Base-by-base conservation (phyloP, 2,329 filamentous ascomycete species). In the Alternaria consortialis region DNA sequence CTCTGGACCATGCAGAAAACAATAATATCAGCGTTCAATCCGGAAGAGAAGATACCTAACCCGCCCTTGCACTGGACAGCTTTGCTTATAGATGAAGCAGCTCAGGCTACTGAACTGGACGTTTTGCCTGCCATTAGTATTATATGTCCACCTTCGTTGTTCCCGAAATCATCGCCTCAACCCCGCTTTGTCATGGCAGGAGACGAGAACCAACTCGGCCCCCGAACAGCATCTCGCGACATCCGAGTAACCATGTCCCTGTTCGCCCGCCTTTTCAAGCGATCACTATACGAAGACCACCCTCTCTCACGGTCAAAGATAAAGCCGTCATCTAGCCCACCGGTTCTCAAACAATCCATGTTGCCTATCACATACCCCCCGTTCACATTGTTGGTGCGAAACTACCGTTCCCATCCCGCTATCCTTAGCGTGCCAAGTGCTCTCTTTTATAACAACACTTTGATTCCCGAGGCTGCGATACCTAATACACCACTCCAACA, bases 341-440 rank as follows among this genome's bases (percentile, higher is more conserved):
- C 71, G n/a, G 67, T 74, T 7, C 64, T 77, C 32, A 72, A 65
- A 23, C 63, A 63, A 42, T 60, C 63, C 8, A 79, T 80, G 75
- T 68, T 80, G 5, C 81, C 80, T 36, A 79, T 82, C 27, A 67
- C 72, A 29, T 76, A 77, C 27, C 79, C 81, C n/a, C 74, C 81
- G 1, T 83, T 83, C 63, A 72, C 77, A 34, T 80, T 83, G 51
- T 71, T 83, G 1, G 77, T 79, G 15, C 76, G 80, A 29, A 83
- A 84, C 65, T 83, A 83, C 67, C 79, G 82, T 55, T 83, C 81
- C 37, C 81, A 84, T 56, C 78, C 80, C 6, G 75, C 81, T 25
- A 83, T 83, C 56, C 73, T 83, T 27, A 74, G 76, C 13, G 73
- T 81, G 5, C 79, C 81, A 2, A 79, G 73, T 31, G 67, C 74